phyloP scores from a whole-genome alignment of 148 eudicot genomes.

The Vaccinium macrocarpon region DNA sequence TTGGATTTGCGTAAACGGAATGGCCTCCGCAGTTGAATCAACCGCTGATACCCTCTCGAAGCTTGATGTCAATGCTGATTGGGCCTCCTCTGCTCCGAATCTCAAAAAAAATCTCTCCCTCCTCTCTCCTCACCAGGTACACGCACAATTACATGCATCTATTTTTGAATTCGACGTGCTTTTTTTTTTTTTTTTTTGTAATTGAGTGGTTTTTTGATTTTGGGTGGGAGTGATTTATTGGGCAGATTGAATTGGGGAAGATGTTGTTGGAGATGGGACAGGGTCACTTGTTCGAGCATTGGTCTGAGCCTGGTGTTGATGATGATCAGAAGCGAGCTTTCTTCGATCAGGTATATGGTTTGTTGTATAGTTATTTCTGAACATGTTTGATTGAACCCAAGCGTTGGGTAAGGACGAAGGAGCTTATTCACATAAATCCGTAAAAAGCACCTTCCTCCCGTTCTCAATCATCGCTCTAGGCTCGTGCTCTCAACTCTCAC shows the following conservation, averaged over 20 bases:
- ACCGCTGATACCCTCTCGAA: constrained; percentile 37
- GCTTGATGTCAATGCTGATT: constrained; percentile 39
- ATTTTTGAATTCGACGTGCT: neutral
- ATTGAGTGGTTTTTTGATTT: neutral
- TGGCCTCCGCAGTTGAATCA: constrained; percentile 33
- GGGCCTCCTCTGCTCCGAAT: constrained; percentile 43
- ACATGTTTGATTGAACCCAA: neutral
- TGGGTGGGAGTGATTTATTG: neutral
- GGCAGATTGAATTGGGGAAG: constrained; percentile 68
- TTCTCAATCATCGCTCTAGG: too few species aligned
- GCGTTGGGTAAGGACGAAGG: too few species aligned
- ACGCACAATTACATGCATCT: neutral
- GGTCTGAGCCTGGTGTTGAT: constrained; percentile 76
- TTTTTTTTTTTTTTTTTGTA: neutral
- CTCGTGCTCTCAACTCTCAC: too few species aligned
- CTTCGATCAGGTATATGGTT: constrained; percentile 63
- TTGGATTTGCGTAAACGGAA: constrained; percentile 19
- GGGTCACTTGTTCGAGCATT: constrained; percentile 64
- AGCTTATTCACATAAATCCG: too few species aligned
- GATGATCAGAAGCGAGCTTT: constrained; percentile 69
- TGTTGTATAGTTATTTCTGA: neutral
- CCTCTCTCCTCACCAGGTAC: constrained; percentile 63
- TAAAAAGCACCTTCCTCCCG: too few species aligned
- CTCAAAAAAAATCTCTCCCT: constrained; percentile 52
- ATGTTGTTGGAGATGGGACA: constrained; percentile 72